Conservation (phyloP, 768 basidiomycete species). For the Agrocybe praecox region DNA sequence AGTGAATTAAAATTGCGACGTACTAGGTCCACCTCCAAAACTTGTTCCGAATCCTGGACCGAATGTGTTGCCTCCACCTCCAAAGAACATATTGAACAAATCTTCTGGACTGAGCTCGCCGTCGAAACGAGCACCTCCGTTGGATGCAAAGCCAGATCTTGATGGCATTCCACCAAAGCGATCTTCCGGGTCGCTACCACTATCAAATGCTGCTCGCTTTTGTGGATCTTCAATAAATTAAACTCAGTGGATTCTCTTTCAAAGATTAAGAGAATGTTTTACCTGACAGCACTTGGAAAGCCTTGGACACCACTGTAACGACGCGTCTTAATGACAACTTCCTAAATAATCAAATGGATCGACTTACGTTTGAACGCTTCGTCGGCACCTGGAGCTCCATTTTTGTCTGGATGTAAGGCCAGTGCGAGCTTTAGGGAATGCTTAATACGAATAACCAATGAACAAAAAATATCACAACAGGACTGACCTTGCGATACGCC, state of each 20-base stretch:
- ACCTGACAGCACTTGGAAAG: conserved; percentile 94
- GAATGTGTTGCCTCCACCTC: conserved; percentile 54
- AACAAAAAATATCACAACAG: not conserved
- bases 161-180: conserved; percentile 73
- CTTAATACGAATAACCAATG: not conserved
- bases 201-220: conserved; percentile 87
- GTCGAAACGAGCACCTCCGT: conserved; percentile 59
- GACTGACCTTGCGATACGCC: conserved; percentile 89
- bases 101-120: conserved; percentile 95
- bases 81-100: conserved; percentile 98
- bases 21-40: conserved; percentile 62
- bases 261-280: conserved; percentile 6
- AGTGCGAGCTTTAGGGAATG: conserved; percentile 69
- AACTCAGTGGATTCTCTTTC: not conserved
- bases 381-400: conserved; percentile 96
- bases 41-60: conserved; percentile 48
- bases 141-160: conserved; percentile 56
- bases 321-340: conserved; percentile 10
- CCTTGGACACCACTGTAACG: conserved; percentile 90
- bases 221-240: conserved; percentile 61
- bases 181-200: conserved; percentile 87
- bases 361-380: conserved; percentile 94
- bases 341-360: not conserved
- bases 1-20: conserved; percentile 12
- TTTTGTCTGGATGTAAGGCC: conserved; percentile 90